Percentiles rank a stretch among this genome's conserved stretches.
Evolutionary conservation across 148 eudicot species (phyloP).

Genomic region (Suaeda aralocaspica): DNA sequence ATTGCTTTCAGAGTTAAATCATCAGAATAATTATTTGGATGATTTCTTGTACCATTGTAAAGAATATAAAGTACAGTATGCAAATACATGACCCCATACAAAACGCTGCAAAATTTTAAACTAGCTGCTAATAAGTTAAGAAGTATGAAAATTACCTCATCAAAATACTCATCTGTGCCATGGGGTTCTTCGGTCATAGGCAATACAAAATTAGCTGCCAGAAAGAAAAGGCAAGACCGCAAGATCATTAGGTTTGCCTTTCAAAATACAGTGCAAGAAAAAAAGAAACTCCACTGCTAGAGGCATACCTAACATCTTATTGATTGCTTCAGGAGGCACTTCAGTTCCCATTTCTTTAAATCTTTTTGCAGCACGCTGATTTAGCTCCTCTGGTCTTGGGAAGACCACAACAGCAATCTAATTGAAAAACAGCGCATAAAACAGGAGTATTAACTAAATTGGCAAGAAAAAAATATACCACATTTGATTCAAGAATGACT

Average conservation of each 20-base stretch:
- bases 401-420: constrained; percentile 67
- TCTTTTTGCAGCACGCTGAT: constrained; percentile 43
- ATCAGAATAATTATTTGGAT: not conserved
- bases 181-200: constrained; percentile 65
- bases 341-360: constrained; percentile 59
- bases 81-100: too few relatives aligned
- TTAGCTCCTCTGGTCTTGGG: constrained; percentile 49
- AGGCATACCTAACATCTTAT: constrained; percentile 53
- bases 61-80: not conserved
- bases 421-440: not conserved
- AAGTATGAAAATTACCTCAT: constrained; percentile 35
- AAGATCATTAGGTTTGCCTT: not conserved
- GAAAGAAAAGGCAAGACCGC: not conserved
- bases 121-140: not conserved
- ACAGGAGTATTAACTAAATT: not conserved
- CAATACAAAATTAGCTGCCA: constrained; percentile 55
- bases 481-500: not conserved
- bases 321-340: constrained; percentile 51
- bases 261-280: not conserved
- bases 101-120: too few relatives aligned
- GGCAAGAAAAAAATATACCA: not conserved
- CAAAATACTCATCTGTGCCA: constrained; percentile 55
- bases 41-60: not conserved
- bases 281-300: not conserved
- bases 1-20: not conserved